phyloP scores from a whole-genome alignment of 192 early-diverging fungal genomes.

The Funneliformis mosseae region DNA sequence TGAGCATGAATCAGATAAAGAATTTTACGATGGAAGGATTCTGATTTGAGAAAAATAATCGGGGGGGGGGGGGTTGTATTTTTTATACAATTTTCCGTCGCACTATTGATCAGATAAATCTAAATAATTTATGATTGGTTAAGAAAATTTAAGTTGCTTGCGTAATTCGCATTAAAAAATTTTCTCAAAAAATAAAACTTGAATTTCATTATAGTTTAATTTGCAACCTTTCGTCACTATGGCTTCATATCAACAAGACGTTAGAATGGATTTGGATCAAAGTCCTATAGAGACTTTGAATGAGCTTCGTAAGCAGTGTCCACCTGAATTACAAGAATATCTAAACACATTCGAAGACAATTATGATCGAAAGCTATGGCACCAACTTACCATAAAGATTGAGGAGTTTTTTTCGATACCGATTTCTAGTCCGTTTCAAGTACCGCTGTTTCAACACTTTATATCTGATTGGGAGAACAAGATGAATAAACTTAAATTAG shows the following conservation, averaged over 20 bases:
- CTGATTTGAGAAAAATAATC: no score
- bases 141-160: no score
- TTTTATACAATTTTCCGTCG: no score
- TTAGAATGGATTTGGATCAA: conserved; percentile 82
- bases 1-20: no score
- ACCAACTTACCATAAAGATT: conserved; percentile 88
- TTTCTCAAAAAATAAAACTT: no score
- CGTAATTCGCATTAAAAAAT: no score
- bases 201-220: no score
- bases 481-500: conserved; percentile 93
- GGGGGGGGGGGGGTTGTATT: no score
- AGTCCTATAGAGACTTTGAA: conserved; percentile 70
- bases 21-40: no score
- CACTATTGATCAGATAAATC: no score
- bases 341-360: conserved; percentile 88
- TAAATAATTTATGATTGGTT: no score
- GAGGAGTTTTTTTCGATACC: conserved; percentile 80
- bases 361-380: conserved; percentile 99
- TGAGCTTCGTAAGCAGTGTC: conserved; percentile 61
- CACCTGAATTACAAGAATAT: conserved; percentile 70
- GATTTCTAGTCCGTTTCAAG: conserved; percentile 73
- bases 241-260: conserved; percentile 29
- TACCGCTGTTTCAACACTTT: conserved; percentile 88
- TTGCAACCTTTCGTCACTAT: neutral
- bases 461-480: conserved; percentile 90